Evolutionary conservation across 495 filamentous ascomycete species (phyloP), one percentile per base, ranked within the genome.

Genomic region (Hapsidospora chrysogenum): DNA sequence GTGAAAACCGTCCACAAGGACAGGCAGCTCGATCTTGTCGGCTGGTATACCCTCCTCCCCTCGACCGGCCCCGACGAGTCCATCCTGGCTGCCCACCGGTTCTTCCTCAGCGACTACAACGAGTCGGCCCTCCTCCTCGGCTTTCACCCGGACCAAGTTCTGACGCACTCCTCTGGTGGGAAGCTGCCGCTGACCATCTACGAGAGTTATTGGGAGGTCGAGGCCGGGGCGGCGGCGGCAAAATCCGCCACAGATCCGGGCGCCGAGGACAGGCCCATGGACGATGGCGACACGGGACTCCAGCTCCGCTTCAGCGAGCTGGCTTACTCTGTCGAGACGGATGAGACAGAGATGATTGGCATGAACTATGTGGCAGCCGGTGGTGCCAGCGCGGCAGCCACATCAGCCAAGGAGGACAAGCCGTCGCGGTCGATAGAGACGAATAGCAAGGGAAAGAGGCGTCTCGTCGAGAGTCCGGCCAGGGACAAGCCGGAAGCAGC

Each of bases 301-400:
- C 67, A 62, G 9, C 63, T 93, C 16, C 72, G 70, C 40, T 96
- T 95, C 58, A 70, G 79, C 17, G 81, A 87, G 49, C 52, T 95
- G 20, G 75, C 78, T 13, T 95, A 87, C 51, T 72, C 75, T 0
- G 74, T 95, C 13, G 89, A 99, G 52, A 95, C 85, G 0, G 82
- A 80, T 11, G 85, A 96, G 53, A 80, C 89, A 6, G 92, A 99
- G 60, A 95, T 96, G 85, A 95, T 99, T 45, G 74, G 76, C 26
- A 76, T 97, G 44, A 82, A 96, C 45, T 87, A 82, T 39, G 79
- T 97, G 19, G 86, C 86, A 1, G 70, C 77, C 31, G 78, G 77
- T 17, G 82, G 76, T 17, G 79, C 76, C 1, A 85, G 82, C 45
- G 89, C 87, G 11, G 70, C 75, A 10, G 70, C 72, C 8, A 60